phyloP scores from a whole-genome alignment of 176 grass and related monocot species.

The Pontederia paniculata region DNA sequence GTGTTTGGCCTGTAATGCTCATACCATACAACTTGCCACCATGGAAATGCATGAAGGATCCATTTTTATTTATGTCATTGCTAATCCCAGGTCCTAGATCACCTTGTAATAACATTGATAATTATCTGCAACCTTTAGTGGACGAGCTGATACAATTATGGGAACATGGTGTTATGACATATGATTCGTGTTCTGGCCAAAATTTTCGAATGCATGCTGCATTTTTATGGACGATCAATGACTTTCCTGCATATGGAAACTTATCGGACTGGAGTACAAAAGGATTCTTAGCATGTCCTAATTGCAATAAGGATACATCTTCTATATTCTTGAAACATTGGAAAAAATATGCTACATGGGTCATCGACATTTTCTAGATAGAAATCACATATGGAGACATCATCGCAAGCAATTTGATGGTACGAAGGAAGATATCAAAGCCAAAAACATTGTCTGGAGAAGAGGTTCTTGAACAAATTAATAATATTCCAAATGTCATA shows the following conservation, averaged over 20 bases:
- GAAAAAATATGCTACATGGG: constrained; percentile 16
- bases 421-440: not conserved
- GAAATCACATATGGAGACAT: constrained; percentile 1
- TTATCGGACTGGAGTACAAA: constrained; percentile 16
- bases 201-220: constrained; percentile 8
- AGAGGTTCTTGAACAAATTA: too few relatives aligned
- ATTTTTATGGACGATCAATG: constrained; percentile 27
- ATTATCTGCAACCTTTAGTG: not conserved
- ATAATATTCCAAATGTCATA: too few relatives aligned
- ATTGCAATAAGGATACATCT: constrained; percentile 10
- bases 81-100: too few relatives aligned
- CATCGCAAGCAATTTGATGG: constrained; percentile 12
- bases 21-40: too few relatives aligned
- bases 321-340: not conserved
- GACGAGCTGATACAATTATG: not conserved
- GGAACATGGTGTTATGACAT: not conserved
- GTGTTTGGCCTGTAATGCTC: too few relatives aligned
- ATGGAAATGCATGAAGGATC: too few relatives aligned
- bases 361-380: constrained; percentile 17
- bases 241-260: constrained; percentile 28
- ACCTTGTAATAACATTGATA: not conserved
- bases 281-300: constrained; percentile 9
- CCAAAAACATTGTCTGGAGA: too few relatives aligned
- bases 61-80: too few relatives aligned
- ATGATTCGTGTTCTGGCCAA: not conserved